A percentile compares a stretch with the other conserved stretches of the same genome.
These are phyloP conservation scores for Iris macrosiphon DNA, from an alignment of 106 monocot species.

Conservation along the genomic window DNA sequence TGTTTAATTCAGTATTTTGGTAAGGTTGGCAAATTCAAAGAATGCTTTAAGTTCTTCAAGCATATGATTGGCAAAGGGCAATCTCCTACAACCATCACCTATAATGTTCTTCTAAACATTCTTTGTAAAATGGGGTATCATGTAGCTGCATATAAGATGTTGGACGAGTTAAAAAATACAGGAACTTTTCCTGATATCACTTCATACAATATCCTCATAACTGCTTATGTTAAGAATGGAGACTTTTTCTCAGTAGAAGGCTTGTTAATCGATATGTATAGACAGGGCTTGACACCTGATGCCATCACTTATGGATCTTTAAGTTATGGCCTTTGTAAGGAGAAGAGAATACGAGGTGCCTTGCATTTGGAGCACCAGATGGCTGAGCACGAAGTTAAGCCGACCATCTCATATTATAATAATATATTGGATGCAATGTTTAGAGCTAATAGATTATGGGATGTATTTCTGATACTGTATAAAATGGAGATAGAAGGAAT, in stretches of 20 bases:
- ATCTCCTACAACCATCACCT: conserved; percentile 27
- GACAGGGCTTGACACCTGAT: conserved; percentile 28
- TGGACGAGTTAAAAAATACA: conserved; percentile 20
- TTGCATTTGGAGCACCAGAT: conserved; percentile 23
- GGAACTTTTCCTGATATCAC: conserved; percentile 29
- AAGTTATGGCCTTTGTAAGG: conserved; percentile 28
- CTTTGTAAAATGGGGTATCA: conserved; percentile 29
- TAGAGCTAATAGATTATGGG: conserved; percentile 18
- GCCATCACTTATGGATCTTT: conserved; percentile 31
- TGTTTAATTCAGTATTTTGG: conserved; percentile 35
- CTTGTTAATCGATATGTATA: conserved; percentile 32
- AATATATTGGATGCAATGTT: conserved; percentile 32
- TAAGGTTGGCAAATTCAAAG: conserved; percentile 8
- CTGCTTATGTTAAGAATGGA: conserved; percentile 19
- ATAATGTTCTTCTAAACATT: conserved; percentile 32
- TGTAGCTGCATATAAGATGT: conserved; percentile 15
- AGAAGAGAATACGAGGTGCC: conserved; percentile 19
- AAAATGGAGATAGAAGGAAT: conserved; percentile 40
- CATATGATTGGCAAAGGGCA: conserved; percentile 30
- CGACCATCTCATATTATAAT: conserved; percentile 38
- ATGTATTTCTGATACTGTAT: conserved; percentile 26
- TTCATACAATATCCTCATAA: conserved; percentile 58
- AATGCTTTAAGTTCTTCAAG: conserved; percentile 16
- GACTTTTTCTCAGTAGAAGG: conserved; percentile 2
- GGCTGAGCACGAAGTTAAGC: conserved; percentile 19